These are phyloP conservation scores for Acanthamoeba healyi DNA, from an alignment of 208 protist species.

Conservation along the genomic window DNA sequence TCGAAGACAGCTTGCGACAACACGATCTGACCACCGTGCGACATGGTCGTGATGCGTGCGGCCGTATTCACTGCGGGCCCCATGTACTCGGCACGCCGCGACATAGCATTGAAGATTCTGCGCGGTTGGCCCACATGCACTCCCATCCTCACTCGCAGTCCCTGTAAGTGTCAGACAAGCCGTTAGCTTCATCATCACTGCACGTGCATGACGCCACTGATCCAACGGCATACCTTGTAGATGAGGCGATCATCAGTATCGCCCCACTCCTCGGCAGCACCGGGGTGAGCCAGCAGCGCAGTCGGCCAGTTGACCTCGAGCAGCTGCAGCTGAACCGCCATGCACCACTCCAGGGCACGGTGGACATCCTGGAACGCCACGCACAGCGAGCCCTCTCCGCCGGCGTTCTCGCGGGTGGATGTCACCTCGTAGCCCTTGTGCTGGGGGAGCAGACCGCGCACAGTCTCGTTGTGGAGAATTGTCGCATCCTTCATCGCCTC, in stretches of 20 bases:
- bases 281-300: not conserved
- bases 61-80: not conserved
- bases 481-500: slow-evolving; percentile 29
- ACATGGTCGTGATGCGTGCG: not conserved
- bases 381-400: not conserved
- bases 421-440: slow-evolving; percentile 57
- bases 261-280: not conserved
- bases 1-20: not conserved
- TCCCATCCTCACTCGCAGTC: not conserved
- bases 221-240: too few relatives aligned
- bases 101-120: not conserved
- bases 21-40: not conserved
- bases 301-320: slow-evolving; percentile 20
- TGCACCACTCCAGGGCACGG: not conserved
- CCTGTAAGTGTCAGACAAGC: not conserved
- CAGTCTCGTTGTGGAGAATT: slow-evolving; percentile 31
- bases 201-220: too few relatives aligned
- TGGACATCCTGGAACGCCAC: not conserved
- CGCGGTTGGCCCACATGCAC: not conserved
- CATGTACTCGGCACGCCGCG: not conserved
- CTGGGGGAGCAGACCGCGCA: not conserved
- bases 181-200: not conserved
- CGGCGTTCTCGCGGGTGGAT: not conserved
- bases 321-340: not conserved
- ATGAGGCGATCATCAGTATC: not conserved